Conservation (phyloP, 768 basidiomycete genomes). For the Boletus fagicola region DNA sequence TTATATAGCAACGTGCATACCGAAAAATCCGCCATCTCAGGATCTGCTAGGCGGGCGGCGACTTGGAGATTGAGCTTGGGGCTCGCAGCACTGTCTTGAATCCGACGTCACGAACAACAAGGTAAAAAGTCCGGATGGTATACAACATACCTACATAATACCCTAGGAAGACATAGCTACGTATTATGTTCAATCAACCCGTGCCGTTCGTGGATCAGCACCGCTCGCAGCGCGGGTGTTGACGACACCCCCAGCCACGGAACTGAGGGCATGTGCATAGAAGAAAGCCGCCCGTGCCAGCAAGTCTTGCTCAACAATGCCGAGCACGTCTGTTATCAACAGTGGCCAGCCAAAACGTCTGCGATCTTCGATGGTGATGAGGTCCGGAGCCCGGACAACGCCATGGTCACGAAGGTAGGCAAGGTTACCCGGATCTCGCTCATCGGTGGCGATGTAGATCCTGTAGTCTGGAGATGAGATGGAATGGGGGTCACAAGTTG, state of each 20-base stretch:
- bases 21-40: background rate
- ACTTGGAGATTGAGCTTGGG: background rate
- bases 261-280: constrained; percentile 43
- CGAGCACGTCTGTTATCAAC: constrained; percentile 43
- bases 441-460: constrained; percentile 41
- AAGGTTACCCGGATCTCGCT: constrained; percentile 38
- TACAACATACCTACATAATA: background rate
- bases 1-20: background rate
- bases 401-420: constrained; percentile 35
- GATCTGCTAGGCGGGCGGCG: no score
- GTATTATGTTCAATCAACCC: constrained; percentile 31
- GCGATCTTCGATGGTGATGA: constrained; percentile 43
- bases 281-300: constrained; percentile 39
- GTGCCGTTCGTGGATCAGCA: constrained; percentile 38
- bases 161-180: background rate
- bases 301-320: constrained; percentile 44
- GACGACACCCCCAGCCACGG: constrained; percentile 41
- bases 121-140: background rate
- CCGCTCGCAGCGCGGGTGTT: constrained; percentile 42
- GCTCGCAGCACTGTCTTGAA: background rate
- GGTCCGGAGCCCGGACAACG: constrained; percentile 39
- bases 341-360: constrained; percentile 43
- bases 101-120: background rate
- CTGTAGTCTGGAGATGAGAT: constrained; percentile 18
- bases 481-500: background rate